Percentiles rank a stretch among this genome's conserved stretches.
Conservation (phyloP, 768 basidiomycete genomes). For the Suillus paluster region DNA sequence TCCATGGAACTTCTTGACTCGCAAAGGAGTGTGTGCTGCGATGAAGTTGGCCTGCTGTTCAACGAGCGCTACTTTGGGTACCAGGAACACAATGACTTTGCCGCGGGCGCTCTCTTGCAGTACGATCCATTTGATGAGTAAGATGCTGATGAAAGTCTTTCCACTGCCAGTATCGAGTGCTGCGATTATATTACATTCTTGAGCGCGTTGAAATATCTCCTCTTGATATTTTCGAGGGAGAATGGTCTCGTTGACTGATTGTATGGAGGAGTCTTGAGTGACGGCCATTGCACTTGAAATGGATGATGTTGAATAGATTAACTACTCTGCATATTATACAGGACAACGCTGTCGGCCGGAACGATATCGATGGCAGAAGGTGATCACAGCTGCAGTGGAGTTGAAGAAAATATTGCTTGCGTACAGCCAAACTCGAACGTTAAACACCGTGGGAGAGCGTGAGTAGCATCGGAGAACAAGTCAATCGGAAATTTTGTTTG, state of each 20-base stretch:
- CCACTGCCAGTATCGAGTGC: slow-evolving; percentile 63
- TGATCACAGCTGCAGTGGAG: background rate
- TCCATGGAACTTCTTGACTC: slow-evolving; percentile 72
- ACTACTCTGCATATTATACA: background rate
- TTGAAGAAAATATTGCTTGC: background rate
- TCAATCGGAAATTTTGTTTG: too few relatives aligned
- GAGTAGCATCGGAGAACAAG: too few relatives aligned
- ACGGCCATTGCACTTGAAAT: background rate
- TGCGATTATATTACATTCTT: slow-evolving; percentile 57
- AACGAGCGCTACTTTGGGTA: slow-evolving; percentile 85
- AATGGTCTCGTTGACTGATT: slow-evolving; percentile 39
- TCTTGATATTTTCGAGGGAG: slow-evolving; percentile 58
- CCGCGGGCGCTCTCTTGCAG: slow-evolving; percentile 50
- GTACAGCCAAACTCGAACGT: background rate
- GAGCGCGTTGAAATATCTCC: slow-evolving; percentile 58
- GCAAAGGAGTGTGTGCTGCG: slow-evolving; percentile 62
- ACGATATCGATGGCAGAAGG: background rate
- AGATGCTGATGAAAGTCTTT: slow-evolving; percentile 63
- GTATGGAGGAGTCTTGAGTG: slow-evolving; percentile 7
- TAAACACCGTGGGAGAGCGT: background rate
- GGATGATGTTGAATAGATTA: background rate
- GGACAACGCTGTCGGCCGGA: background rate
- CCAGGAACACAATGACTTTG: slow-evolving; percentile 79
- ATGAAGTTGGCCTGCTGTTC: slow-evolving; percentile 80
- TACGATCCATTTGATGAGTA: slow-evolving; percentile 78